These are phyloP conservation scores for Leishmania tarentolae DNA, from an alignment of 208 protist genomes.

Conservation along the genomic window DNA sequence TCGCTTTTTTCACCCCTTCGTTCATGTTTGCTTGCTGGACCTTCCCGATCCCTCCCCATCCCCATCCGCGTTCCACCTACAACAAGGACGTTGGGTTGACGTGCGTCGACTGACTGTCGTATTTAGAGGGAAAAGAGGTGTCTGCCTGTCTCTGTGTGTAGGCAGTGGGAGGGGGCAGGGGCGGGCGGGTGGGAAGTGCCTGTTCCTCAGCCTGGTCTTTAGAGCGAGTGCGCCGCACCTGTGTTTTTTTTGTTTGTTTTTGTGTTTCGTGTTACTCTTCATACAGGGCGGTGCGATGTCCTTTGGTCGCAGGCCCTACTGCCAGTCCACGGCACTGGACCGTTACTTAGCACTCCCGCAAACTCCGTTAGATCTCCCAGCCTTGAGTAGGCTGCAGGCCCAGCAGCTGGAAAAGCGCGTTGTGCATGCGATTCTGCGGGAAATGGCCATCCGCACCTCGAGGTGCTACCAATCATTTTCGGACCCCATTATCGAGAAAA, in stretches of 20 bases:
- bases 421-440: conserved; percentile 38
- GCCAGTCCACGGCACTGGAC: conserved; percentile 16
- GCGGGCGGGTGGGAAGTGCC: neutral
- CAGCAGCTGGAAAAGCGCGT: conserved; percentile 19
- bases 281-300: neutral
- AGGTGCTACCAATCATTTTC: conserved; percentile 62
- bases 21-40: neutral
- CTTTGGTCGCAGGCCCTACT: conserved; percentile 3
- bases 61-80: neutral
- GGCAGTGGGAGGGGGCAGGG: too few relatives aligned
- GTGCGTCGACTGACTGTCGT: neutral
- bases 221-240: neutral
- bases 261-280: neutral
- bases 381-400: conserved; percentile 34
- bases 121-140: neutral
- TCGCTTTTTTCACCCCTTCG: neutral
- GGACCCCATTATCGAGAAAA: conserved; percentile 44
- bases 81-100: neutral
- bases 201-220: neutral
- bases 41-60: neutral
- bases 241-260: neutral
- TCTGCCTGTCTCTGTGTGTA: too few relatives aligned
- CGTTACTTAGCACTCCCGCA: conserved; percentile 53
- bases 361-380: conserved; percentile 50
- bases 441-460: conserved; percentile 81